phyloP scores from a whole-genome alignment of 2,329 filamentous ascomycete species.

The Daldinia eschscholtzii region DNA sequence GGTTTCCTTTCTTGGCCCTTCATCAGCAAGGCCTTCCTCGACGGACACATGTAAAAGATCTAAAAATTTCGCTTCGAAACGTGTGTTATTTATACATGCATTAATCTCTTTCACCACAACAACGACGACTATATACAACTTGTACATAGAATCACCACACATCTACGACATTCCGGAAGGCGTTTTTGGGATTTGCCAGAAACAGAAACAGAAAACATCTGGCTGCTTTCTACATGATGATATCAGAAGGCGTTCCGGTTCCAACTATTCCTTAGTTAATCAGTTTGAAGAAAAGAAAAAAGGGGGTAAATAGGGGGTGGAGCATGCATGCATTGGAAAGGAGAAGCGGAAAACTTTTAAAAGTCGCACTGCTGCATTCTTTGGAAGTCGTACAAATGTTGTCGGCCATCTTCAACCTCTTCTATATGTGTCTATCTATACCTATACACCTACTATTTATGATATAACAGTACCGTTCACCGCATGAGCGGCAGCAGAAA shows the following conservation, averaged over 20 bases:
- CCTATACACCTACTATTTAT: conserved; percentile 15
- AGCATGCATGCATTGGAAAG: conserved; percentile 1
- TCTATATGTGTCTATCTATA: conserved; percentile 14
- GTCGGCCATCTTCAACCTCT: conserved; percentile 13
- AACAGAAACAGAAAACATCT: conserved; percentile 9
- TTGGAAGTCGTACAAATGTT: conserved; percentile 17
- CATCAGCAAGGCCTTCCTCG: conserved; percentile 41
- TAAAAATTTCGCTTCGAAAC: conserved; percentile 25
- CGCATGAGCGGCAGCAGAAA: conserved; percentile 30
- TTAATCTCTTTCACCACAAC: conserved; percentile 12
- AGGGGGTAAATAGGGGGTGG: conserved; percentile 6
- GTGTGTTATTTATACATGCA: not conserved
- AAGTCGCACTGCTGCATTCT: conserved; percentile 18
- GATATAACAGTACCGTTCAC: conserved; percentile 30
- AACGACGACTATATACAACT: conserved; percentile 22
- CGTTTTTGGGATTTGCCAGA: conserved; percentile 26
- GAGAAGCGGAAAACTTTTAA: conserved; percentile 1
- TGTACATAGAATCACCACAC: conserved; percentile 32
- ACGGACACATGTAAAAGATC: conserved; percentile 47
- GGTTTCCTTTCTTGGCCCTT: conserved; percentile 57
- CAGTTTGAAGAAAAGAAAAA: conserved; percentile 17
- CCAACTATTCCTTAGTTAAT: conserved; percentile 5
- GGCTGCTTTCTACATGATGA: conserved; percentile 28
- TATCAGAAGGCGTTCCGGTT: conserved; percentile 34
- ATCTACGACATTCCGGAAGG: conserved; percentile 21